phyloP scores from a whole-genome alignment of 2,329 filamentous ascomycete species.

The Coccinonectria pachysandricola region DNA sequence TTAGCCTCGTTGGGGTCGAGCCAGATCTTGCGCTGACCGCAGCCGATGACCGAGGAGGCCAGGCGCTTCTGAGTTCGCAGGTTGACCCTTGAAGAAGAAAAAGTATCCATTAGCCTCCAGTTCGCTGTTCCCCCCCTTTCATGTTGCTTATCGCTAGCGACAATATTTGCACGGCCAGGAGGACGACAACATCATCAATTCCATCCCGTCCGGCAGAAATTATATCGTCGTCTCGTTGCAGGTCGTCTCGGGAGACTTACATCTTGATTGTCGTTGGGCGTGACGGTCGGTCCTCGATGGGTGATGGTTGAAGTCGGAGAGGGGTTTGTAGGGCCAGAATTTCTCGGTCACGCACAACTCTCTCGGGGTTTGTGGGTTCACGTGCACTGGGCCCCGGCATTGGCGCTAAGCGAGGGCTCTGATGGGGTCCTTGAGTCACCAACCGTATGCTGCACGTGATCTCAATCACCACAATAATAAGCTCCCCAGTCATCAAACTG shows the following conservation, averaged over 20 bases:
- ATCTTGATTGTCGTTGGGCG: slow-evolving; percentile 34
- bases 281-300: slow-evolving; percentile 33
- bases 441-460: slow-evolving; percentile 15
- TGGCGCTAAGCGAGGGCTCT: slow-evolving; percentile 32
- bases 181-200: slow-evolving; percentile 10
- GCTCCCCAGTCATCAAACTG: no score
- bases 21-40: slow-evolving; percentile 99
- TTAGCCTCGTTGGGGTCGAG: slow-evolving; percentile 98
- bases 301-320: slow-evolving; percentile 28
- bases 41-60: slow-evolving; percentile 95
- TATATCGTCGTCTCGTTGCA: slow-evolving; percentile 7
- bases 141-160: slow-evolving; percentile 4
- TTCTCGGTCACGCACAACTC: slow-evolving; percentile 28
- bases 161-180: slow-evolving; percentile 4
- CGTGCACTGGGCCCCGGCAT: slow-evolving; percentile 24
- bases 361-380: slow-evolving; percentile 32
- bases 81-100: slow-evolving; percentile 68
- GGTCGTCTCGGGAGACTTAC: slow-evolving; percentile 25
- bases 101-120: slow-evolving; percentile 20
- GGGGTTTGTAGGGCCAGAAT: slow-evolving; percentile 31
- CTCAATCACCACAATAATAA: slow-evolving; percentile 2
- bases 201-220: slow-evolving; percentile 4
- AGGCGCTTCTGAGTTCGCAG: slow-evolving; percentile 99
- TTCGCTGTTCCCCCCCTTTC: no score
- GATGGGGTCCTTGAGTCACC: slow-evolving; percentile 20